A percentile compares a stretch with the other conserved stretches of the same genome.
These are phyloP conservation scores for Beauveria pseudobassiana DNA, from an alignment of 2,329 filamentous ascomycete genomes.

Conservation along the genomic window DNA sequence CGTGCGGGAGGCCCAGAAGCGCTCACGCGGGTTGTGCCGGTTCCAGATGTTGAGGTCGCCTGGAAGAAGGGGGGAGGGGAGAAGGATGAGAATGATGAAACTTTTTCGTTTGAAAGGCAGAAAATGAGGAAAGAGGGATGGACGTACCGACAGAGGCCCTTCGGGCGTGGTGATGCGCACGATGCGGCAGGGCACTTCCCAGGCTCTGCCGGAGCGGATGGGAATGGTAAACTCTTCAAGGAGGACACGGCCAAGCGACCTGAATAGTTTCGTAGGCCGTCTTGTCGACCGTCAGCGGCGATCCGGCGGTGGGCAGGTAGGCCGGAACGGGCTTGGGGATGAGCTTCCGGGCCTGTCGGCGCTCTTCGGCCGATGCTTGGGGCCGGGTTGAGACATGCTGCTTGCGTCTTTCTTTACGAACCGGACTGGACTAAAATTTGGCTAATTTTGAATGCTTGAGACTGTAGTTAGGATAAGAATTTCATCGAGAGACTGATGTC, in stretches of 20 bases:
- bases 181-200: conserved; percentile 60
- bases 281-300: conserved; percentile 36
- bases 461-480: neutral
- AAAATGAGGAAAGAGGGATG: neutral
- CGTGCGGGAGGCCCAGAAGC: conserved; percentile 75
- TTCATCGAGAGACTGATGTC: neutral
- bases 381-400: conserved; percentile 7
- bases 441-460: neutral
- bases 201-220: conserved; percentile 67
- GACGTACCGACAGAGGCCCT: conserved; percentile 63
- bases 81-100: neutral
- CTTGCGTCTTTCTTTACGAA: neutral
- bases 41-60: conserved; percentile 83
- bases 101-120: neutral
- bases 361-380: conserved; percentile 23
- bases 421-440: neutral
- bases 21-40: conserved; percentile 65
- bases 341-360: conserved; percentile 34
- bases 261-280: conserved; percentile 55
- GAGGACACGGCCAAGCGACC: conserved; percentile 30
- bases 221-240: conserved; percentile 54
- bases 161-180: conserved; percentile 67
- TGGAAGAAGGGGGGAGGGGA: conserved; percentile 4
- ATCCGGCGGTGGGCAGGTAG: conserved; percentile 36
- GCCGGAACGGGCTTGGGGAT: conserved; percentile 42